Conservation (phyloP, 1,139 yeast species). For the Saccharomyces hybrid region DNA sequence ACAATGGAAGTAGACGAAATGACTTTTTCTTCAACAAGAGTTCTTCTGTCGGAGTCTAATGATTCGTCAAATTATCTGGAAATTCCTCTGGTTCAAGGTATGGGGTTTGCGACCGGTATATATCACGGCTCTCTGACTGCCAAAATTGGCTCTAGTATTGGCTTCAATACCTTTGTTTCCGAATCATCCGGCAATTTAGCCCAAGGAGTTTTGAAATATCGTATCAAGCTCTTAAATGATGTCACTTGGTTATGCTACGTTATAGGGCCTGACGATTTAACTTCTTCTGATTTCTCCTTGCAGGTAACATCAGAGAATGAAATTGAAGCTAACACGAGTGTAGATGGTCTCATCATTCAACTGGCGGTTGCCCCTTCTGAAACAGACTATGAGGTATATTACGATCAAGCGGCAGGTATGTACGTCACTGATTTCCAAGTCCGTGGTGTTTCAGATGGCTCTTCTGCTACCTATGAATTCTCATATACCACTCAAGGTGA, state of each 20-base stretch:
- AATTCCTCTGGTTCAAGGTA: constrained; percentile 51
- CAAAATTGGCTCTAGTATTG: constrained; percentile 51
- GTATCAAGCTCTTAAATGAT: constrained; percentile 34
- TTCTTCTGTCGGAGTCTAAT: constrained; percentile 18
- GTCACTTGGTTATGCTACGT: constrained; percentile 43
- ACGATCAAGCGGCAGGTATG: constrained; percentile 49
- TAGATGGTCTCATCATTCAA: constrained; percentile 34
- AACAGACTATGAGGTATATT: constrained; percentile 35
- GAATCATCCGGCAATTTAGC: constrained; percentile 29
- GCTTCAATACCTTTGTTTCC: constrained; percentile 43
- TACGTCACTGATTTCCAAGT: constrained; percentile 34
- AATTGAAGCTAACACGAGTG: constrained; percentile 36
- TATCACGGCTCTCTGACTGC: constrained; percentile 49
- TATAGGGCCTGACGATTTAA: constrained; percentile 32
- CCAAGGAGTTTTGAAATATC: constrained; percentile 33
- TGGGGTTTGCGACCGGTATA: constrained; percentile 63
- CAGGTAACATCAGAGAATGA: constrained; percentile 45
- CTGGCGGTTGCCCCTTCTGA: constrained; percentile 38
- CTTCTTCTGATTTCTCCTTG: constrained; percentile 31
- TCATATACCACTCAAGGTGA: constrained; percentile 34
- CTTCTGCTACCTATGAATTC: constrained; percentile 34
- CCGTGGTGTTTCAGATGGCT: constrained; percentile 21
- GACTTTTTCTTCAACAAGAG: constrained; percentile 31
- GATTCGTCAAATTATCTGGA: constrained; percentile 25
- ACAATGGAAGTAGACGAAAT: constrained; percentile 26